Conservation (phyloP, 768 basidiomycete genomes). For the Lactarius indigo region DNA sequence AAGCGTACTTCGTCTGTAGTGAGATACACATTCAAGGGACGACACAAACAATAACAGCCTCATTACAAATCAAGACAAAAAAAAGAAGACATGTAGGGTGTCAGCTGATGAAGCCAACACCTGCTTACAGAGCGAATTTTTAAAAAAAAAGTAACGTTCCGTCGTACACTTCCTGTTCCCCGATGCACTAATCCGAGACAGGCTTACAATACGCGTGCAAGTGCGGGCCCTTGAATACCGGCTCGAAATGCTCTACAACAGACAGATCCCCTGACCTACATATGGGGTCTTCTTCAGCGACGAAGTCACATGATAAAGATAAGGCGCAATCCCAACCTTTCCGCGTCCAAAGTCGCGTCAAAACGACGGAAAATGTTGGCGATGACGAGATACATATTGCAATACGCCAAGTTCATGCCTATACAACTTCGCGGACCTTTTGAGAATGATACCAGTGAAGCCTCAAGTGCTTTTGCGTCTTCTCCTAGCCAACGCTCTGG, state of each 20-base stretch:
- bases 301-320: not conserved
- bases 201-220: conserved; percentile 1
- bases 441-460: not conserved
- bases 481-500: conserved; percentile 1
- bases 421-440: conserved; percentile 4
- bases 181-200: not conserved
- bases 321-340: not conserved
- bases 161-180: not conserved
- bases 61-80: too few relatives aligned
- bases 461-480: not conserved
- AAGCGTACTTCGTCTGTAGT: too few relatives aligned
- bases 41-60: too few relatives aligned
- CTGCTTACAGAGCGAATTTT: too few relatives aligned
- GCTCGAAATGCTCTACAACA: not conserved
- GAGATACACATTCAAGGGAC: too few relatives aligned
- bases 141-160: not conserved
- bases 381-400: not conserved
- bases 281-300: not conserved
- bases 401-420: conserved; percentile 4
- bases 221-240: not conserved
- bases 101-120: too few relatives aligned
- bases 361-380: conserved; percentile 1
- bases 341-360: not conserved
- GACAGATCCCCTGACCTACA: not conserved
- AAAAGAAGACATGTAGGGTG: too few relatives aligned